Evolutionary conservation across 345 rosid species (phyloP).

Genomic region (Punica granatum): DNA sequence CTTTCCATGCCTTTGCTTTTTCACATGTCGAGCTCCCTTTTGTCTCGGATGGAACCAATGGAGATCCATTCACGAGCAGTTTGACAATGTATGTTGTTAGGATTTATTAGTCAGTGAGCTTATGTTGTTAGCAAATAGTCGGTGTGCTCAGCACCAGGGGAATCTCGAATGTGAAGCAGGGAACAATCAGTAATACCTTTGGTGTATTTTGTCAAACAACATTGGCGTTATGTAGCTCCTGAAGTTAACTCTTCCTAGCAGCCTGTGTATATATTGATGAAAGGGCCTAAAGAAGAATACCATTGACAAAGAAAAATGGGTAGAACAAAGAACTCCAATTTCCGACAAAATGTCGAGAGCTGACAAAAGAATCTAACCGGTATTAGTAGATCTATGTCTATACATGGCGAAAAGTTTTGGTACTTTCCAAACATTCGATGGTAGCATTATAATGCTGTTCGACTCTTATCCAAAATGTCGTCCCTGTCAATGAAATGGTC

Average conservation of each 20-base stretch:
- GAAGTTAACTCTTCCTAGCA: not conserved
- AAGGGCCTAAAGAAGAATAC: not conserved
- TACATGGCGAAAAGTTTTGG: not conserved
- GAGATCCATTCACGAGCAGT: not conserved
- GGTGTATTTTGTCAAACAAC: not conserved
- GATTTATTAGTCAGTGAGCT: not conserved
- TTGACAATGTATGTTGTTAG: not conserved
- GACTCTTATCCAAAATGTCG: conserved; percentile 38
- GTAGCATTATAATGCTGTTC: conserved; percentile 5
- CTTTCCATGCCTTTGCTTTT: not conserved
- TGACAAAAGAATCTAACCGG: not conserved
- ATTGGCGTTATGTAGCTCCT: not conserved
- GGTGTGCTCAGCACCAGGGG: too few species aligned
- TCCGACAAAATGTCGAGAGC: not conserved
- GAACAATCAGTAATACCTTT: not conserved
- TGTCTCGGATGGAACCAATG: not conserved
- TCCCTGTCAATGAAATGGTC: conserved; percentile 77
- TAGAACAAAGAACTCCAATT: not conserved
- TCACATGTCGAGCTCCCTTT: not conserved
- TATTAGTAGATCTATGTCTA: not conserved
- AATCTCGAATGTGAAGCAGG: not conserved
- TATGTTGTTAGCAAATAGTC: too few species aligned
- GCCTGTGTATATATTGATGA: not conserved
- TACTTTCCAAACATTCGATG: not conserved
- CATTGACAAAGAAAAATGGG: not conserved